Evolutionary conservation across 2,329 filamentous ascomycete genomes (phyloP), one percentile per base, ranked within the genome.

Genomic region (Exophiala xenobiotica): DNA sequence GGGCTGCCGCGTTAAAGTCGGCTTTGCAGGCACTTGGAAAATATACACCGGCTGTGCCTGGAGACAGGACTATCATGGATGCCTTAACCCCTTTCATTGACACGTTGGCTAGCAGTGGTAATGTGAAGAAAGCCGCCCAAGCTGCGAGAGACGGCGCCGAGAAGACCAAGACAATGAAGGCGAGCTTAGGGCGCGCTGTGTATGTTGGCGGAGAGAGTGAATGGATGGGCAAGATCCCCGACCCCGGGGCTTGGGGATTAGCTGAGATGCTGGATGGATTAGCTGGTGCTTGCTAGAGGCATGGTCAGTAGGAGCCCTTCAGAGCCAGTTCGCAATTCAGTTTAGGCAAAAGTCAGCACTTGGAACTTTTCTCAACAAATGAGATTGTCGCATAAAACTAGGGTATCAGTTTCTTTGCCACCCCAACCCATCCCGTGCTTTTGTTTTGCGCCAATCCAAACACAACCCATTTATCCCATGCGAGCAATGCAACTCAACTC

Each of bases 1-100:
- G 83, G 83, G 78, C 84, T 2, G 74, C 78, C 24, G 91, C 90
- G 1, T 75, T 96, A 11, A 76, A 83, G 57, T 78, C 83, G 61
- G 88, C 89, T 46, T 81, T 86, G 56, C 76, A 83, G 16, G 83
- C 85, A 1, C 74, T 99, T 51, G 80, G 78, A 27, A 87, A 79
- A 65, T 97, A 97, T 70, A 99, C 93, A 1, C 91, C 92, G 1
- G 93, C 93, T 0, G 83, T 86, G 46, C 86, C 87, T 0, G 93
- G 93, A 22, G 93, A 99, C 67, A 80, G 93, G 44, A 99, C 93
- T 0, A 74, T 97, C 27, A 81, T 97, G 26, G 93, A 99, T 70
- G 90, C 92, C 1, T 75, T 99, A 43, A 81, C 88, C 56, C 93
- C 93, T 1, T 99, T 97, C 66, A 85, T 95, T 45, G 80, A 89